Conservation (phyloP, 371 early-diverging fungal species). For the Chytridium lagenaria region DNA sequence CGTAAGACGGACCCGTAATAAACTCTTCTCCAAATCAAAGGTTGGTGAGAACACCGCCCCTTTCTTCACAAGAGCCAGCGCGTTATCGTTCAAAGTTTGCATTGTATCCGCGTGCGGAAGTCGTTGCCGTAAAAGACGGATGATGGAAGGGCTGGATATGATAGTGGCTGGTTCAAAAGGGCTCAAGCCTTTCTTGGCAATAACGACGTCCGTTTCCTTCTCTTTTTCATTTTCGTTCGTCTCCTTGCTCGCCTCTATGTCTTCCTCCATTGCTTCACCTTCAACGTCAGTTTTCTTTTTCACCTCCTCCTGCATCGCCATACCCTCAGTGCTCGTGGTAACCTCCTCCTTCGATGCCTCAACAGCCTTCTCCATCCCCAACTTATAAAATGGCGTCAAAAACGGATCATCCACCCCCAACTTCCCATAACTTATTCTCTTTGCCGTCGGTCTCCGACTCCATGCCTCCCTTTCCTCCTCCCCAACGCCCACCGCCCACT, state of each 20-base stretch:
- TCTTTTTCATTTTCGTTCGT: no score
- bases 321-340: slow-evolving; percentile 20
- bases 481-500: slow-evolving; percentile 43
- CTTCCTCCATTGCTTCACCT: not conserved
- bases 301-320: not conserved
- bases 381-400: slow-evolving; percentile 58
- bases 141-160: not conserved
- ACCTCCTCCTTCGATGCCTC: slow-evolving; percentile 10
- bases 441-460: slow-evolving; percentile 69
- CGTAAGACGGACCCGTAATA: slow-evolving; percentile 58
- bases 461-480: slow-evolving; percentile 53
- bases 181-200: not conserved
- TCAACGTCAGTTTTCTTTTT: slow-evolving; percentile 3
- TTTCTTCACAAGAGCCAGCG: not conserved
- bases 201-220: not conserved
- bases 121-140: not conserved
- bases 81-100: not conserved
- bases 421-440: slow-evolving; percentile 73
- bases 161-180: slow-evolving; percentile 5
- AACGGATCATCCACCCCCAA: slow-evolving; percentile 69
- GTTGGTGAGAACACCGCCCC: not conserved
- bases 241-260: no score
- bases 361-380: slow-evolving; percentile 30
- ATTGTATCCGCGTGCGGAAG: not conserved
- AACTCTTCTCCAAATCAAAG: slow-evolving; percentile 16